Evolutionary conservation across 768 basidiomycete species (phyloP).

Genomic region (Obba rivulosa): DNA sequence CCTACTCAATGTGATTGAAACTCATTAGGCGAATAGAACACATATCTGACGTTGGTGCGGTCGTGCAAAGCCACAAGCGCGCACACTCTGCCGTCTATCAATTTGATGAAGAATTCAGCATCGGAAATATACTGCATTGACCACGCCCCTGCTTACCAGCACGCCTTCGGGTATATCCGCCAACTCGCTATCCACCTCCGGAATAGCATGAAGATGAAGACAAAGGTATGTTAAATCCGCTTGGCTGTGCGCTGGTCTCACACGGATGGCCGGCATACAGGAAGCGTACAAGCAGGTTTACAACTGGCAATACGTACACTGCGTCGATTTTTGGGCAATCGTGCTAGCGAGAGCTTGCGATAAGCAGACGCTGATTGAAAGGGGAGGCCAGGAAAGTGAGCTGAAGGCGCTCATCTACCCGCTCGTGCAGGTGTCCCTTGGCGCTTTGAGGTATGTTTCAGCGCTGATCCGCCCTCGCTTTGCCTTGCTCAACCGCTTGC

Average conservation of each 20-base stretch:
- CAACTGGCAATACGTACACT: conserved; percentile 98
- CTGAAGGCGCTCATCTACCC: conserved; percentile 91
- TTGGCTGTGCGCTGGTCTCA: conserved; percentile 4
- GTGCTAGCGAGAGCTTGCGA: conserved; percentile 83
- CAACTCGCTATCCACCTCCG: conserved; percentile 91
- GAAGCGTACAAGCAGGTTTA: conserved; percentile 94
- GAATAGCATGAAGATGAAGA: conserved; percentile 85
- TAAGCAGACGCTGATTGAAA: conserved; percentile 44
- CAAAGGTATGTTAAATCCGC: conserved; percentile 49
- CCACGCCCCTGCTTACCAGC: conserved; percentile 76
- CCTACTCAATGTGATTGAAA: background rate
- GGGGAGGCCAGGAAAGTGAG: conserved; percentile 61
- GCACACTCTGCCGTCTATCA: conserved; percentile 87
- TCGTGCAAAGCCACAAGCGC: conserved; percentile 80
- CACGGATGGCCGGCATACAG: conserved; percentile 29
- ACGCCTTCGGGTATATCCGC: conserved; percentile 93
- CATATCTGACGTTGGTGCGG: conserved; percentile 84
- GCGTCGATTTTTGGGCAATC: conserved; percentile 92
- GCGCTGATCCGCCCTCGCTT: background rate
- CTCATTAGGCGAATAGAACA: conserved; percentile 44
- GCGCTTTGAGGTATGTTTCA: conserved; percentile 76
- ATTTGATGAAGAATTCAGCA: conserved; percentile 96
- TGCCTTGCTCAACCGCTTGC: background rate
- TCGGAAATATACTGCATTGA: conserved; percentile 85
- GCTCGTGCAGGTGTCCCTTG: conserved; percentile 88